phyloP scores from a whole-genome alignment of 2,329 filamentous ascomycete species.

The Chaetomiaceae sp. region DNA sequence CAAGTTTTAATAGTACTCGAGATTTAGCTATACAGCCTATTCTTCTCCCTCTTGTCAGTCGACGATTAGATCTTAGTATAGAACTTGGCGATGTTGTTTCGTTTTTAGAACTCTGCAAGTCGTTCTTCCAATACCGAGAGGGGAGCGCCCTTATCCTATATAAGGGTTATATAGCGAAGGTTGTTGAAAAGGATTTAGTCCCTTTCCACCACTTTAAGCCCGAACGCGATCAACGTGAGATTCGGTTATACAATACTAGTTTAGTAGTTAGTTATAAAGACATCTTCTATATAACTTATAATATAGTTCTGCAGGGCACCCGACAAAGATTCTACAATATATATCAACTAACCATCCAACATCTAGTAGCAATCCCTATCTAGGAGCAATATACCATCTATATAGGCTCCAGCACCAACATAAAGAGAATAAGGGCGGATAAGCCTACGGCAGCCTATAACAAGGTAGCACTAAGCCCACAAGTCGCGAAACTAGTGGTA shows the following conservation, averaged over 20 bases:
- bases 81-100: constrained; percentile 12
- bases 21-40: constrained; percentile 10
- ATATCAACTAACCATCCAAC: constrained; percentile 1
- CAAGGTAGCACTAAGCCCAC: constrained; percentile 3
- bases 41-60: constrained; percentile 13
- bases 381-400: constrained; percentile 14
- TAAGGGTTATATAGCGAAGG: constrained; percentile 12
- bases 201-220: constrained; percentile 4
- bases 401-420: constrained; percentile 12
- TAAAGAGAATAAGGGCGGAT: constrained; percentile 14
- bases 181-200: constrained; percentile 15
- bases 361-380: constrained; percentile 1
- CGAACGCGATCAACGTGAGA: constrained; percentile 10
- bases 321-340: constrained; percentile 5
- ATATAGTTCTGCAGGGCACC: constrained; percentile 16
- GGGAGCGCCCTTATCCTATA: constrained; percentile 9
- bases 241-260: constrained; percentile 9
- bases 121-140: constrained; percentile 9
- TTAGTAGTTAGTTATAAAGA: constrained; percentile 13
- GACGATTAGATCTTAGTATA: background rate
- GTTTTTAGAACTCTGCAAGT: constrained; percentile 14
- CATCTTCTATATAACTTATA: constrained; percentile 7
- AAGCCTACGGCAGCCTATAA: constrained; percentile 9
- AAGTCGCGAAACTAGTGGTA: constrained; percentile 7
- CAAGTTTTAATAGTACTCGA: constrained; percentile 6